Base-by-base conservation (phyloP, 345 rosid species). In the Populus tremula region DNA sequence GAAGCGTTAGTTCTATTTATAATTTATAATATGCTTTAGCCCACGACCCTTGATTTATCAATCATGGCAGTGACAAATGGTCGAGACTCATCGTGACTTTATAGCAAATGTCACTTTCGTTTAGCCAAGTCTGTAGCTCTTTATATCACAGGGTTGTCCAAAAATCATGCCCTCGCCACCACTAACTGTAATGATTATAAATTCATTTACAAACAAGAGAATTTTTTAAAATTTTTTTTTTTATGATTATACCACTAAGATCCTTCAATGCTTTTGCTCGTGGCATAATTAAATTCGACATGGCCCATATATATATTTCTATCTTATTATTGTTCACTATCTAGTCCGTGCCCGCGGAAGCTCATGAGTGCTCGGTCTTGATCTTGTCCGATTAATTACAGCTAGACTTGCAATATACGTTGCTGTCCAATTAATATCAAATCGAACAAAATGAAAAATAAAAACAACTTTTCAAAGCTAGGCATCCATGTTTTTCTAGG, bases 181-280 rank as follows among this genome's bases (percentile, higher is more conserved):
- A 79, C 81, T 70, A 23, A 67, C 27, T 68, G 76, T 63, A 77
- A 83, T 81, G n/a, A 83, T 85, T 69, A 63, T 75, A 45, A 41
- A 10, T 67, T 71, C 47, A 20, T 25, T 53, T 70, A 39, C 66
- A 43, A 68, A 68, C 35, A 38, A 64, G 64, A 68, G 67, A 75
- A 70, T 39, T 41, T 10, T 41, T 33, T 33, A 9, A 9, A 25
- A 25, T 41, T 0, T 2, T 36, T 43, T 73, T 31, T 29, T 36
- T 31, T 39, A 71, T 38, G 23, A 66, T 31, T 6, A 41, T 68
- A 65, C 71, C 16, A 36, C 71, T 70, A 67, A 76, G 81, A 74
- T 82, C 82, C 83, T 85, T 85, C 83, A 79, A 66, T 71, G 83
- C 76, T 79, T 74, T 77, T 84, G 74, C 41, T 75, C 62, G n/a